A percentile compares a stretch with the other conserved stretches of the same genome.
Conservation (phyloP, 192 early-diverging fungal species). For the Coemansia sp. region DNA sequence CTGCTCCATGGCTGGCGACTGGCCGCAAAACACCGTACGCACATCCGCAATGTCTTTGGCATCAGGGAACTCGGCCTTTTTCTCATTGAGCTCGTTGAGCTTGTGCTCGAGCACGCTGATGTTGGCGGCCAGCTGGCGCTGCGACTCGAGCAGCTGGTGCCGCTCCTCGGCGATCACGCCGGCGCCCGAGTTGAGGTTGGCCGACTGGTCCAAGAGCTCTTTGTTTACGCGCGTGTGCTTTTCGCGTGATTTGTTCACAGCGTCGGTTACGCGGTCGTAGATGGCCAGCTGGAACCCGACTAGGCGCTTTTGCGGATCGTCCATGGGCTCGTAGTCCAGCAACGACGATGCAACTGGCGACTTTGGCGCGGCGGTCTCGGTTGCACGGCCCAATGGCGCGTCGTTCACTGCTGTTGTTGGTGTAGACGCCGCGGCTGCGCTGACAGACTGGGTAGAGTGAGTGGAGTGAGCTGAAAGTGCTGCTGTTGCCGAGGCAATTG, state of each 20-base stretch:
- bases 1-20: conserved; percentile 56
- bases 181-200: conserved; percentile 72
- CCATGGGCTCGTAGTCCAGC: conserved; percentile 46
- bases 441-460: not conserved
- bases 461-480: too few species aligned
- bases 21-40: conserved; percentile 33
- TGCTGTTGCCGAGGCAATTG: conserved; percentile 7
- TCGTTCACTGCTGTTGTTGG: conserved; percentile 10
- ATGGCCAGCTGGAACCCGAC: conserved; percentile 62
- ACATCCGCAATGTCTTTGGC: conserved; percentile 23
- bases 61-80: conserved; percentile 46
- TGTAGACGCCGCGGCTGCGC: not conserved
- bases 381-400: not conserved
- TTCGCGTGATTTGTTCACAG: conserved; percentile 61
- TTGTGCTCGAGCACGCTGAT: conserved; percentile 65
- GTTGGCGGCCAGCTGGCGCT: conserved; percentile 65
- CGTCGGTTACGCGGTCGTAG: conserved; percentile 59
- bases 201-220: conserved; percentile 63
- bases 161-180: conserved; percentile 63
- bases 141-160: conserved; percentile 57
- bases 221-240: conserved; percentile 64
- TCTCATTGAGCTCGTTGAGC: conserved; percentile 57
- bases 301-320: conserved; percentile 52
- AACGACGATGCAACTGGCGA: conserved; percentile 29
- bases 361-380: not conserved